A percentile compares a stretch with the other conserved stretches of the same genome.
Conservation (phyloP, 768 basidiomycete genomes). For the Kwoniella shandongensis region DNA sequence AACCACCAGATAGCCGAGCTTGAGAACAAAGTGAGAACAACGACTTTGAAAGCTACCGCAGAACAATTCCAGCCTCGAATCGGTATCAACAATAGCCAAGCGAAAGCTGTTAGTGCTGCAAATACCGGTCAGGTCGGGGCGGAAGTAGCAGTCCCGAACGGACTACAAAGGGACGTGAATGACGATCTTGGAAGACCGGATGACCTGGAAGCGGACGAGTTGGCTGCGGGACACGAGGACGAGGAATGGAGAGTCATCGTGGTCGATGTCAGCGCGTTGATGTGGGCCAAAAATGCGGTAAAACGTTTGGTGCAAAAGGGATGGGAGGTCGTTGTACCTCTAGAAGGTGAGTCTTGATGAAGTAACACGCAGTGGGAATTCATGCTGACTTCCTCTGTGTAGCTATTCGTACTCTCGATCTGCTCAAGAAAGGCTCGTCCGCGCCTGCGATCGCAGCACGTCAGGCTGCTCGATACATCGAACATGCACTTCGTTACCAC, state of each 20-base stretch:
- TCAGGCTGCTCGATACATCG: slow-evolving; percentile 81
- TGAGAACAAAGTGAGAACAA: slow-evolving; percentile 40
- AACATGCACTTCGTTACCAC: slow-evolving; percentile 53
- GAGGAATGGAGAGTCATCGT: slow-evolving; percentile 42
- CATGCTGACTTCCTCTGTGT: slow-evolving; percentile 16
- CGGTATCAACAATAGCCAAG: too few species aligned
- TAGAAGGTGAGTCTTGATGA: slow-evolving; percentile 67
- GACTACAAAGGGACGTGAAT: too few species aligned
- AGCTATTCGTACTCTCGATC: slow-evolving; percentile 88
- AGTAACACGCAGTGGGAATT: background rate
- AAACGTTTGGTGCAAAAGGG: slow-evolving; percentile 78
- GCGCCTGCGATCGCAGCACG: slow-evolving; percentile 78
- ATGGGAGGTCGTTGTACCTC: slow-evolving; percentile 76
- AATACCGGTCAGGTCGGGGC: too few species aligned
- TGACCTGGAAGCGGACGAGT: slow-evolving; percentile 11
- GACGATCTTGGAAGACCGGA: slow-evolving; percentile 22
- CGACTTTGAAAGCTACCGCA: slow-evolving; percentile 7
- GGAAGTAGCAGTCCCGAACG: too few species aligned
- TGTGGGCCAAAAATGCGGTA: slow-evolving; percentile 56
- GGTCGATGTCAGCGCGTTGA: slow-evolving; percentile 44
- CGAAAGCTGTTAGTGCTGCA: too few species aligned
- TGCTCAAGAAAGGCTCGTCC: slow-evolving; percentile 85
- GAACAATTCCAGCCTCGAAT: background rate
- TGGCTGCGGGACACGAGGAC: background rate
- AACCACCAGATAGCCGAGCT: slow-evolving; percentile 50